A percentile compares a stretch with the other conserved stretches of the same genome.
phyloP scores from a whole-genome alignment of 768 basidiomycete genomes.

The Fibroporia radiculosa region DNA sequence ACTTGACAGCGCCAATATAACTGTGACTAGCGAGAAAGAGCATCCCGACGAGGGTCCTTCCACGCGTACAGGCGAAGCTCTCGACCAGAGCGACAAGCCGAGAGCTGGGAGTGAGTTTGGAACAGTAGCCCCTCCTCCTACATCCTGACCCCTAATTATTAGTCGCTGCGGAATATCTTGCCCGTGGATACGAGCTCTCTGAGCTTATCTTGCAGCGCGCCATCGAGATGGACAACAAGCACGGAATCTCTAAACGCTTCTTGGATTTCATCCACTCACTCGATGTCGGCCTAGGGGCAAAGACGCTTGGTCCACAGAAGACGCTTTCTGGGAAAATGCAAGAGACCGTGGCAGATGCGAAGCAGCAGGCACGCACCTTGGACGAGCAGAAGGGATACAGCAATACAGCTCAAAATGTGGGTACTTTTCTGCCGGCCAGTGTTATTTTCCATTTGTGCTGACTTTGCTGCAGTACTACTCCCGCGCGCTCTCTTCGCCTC shows the following conservation, averaged over 20 bases:
- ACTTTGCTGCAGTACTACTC: slow-evolving; percentile 65
- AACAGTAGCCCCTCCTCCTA: no score
- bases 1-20: slow-evolving; percentile 63
- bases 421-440: slow-evolving; percentile 5
- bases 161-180: slow-evolving; percentile 93
- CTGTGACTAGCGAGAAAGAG: slow-evolving; percentile 61
- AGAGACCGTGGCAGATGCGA: slow-evolving; percentile 50
- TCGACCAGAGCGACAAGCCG: slow-evolving; percentile 89
- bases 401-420: slow-evolving; percentile 61
- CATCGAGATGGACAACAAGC: slow-evolving; percentile 73
- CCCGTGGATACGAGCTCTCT: slow-evolving; percentile 77
- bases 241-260: slow-evolving; percentile 87
- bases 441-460: background rate
- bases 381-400: slow-evolving; percentile 78
- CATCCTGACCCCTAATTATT: slow-evolving; percentile 6
- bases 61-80: slow-evolving; percentile 29
- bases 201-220: slow-evolving; percentile 74
- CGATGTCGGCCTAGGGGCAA: slow-evolving; percentile 62
- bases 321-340: slow-evolving; percentile 73
- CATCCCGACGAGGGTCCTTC: slow-evolving; percentile 43
- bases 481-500: slow-evolving; percentile 64
- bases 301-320: slow-evolving; percentile 70
- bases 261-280: slow-evolving; percentile 67
- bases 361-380: slow-evolving; percentile 61
- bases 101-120: slow-evolving; percentile 73